Evolutionary conservation across 805 yeast species (phyloP).

Genomic region (Jamesozyma hellenica): DNA sequence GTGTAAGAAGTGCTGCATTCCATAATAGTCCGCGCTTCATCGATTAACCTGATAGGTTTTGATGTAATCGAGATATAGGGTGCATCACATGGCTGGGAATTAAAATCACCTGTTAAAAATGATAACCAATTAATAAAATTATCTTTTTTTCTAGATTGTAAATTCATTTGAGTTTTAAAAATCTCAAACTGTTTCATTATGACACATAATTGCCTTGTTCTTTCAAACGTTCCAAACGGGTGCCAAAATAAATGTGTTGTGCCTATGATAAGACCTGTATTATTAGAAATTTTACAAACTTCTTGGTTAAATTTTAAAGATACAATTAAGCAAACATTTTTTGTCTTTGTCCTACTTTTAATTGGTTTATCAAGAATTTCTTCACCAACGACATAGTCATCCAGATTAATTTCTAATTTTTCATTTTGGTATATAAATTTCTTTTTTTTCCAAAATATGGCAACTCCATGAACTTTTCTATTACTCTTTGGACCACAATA

Average conservation of each 20-base stretch:
- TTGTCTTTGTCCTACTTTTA: conserved; percentile 47
- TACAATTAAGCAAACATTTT: conserved; percentile 56
- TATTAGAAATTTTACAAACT: conserved; percentile 28
- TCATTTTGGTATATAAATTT: conserved; percentile 29
- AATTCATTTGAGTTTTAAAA: conserved; percentile 21
- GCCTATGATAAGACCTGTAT: conserved; percentile 54
- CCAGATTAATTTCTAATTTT: background rate
- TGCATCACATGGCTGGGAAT: conserved; percentile 74
- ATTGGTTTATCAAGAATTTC: conserved; percentile 37
- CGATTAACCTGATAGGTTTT: conserved; percentile 46
- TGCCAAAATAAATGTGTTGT: conserved; percentile 94
- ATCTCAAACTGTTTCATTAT: conserved; percentile 45
- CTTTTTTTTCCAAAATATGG: conserved; percentile 46
- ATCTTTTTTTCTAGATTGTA: conserved; percentile 25
- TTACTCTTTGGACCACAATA: conserved; percentile 37
- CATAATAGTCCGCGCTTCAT: conserved; percentile 42
- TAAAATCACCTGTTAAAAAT: conserved; percentile 80
- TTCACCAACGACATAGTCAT: conserved; percentile 15
- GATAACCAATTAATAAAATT: conserved; percentile 35
- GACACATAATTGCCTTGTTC: conserved; percentile 71
- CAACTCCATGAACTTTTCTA: conserved; percentile 59
- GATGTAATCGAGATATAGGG: conserved; percentile 67
- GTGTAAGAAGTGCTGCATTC: conserved; percentile 52
- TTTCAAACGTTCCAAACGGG: conserved; percentile 81
- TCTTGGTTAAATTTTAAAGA: conserved; percentile 38